A percentile compares a stretch with the other conserved stretches of the same genome.
These are phyloP conservation scores for Candida buenavistaensis DNA, from an alignment of 1,139 yeast genomes.

Conservation along the genomic window DNA sequence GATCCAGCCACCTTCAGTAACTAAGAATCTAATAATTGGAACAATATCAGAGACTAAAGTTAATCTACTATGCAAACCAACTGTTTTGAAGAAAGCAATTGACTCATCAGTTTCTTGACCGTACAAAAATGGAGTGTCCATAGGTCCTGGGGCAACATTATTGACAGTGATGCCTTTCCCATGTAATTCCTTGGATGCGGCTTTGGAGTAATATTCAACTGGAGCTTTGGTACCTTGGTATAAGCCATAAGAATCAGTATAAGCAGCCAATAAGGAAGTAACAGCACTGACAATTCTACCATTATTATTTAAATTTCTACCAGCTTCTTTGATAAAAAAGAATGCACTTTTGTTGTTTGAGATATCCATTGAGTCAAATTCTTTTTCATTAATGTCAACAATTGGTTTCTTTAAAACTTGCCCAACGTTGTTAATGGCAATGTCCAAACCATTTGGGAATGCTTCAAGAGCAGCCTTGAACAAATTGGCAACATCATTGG, in stretches of 20 bases:
- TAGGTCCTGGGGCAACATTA: slow-evolving; percentile 69
- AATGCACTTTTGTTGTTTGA: slow-evolving; percentile 62
- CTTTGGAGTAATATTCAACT: slow-evolving; percentile 58
- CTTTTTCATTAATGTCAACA: slow-evolving; percentile 48
- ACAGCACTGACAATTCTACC: slow-evolving; percentile 60
- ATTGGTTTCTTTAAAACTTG: slow-evolving; percentile 63
- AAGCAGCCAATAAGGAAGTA: slow-evolving; percentile 67
- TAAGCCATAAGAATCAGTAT: slow-evolving; percentile 54
- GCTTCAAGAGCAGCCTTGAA: slow-evolving; percentile 47
- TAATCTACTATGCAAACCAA: slow-evolving; percentile 47
- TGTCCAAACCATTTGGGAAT: slow-evolving; percentile 51
- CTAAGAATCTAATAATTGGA: slow-evolving; percentile 61
- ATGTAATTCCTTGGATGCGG: slow-evolving; percentile 58
- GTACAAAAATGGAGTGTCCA: slow-evolving; percentile 70
- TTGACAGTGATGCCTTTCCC: slow-evolving; percentile 52
- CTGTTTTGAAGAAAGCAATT: slow-evolving; percentile 55
- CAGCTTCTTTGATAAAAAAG: slow-evolving; percentile 60
- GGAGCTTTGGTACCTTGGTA: slow-evolving; percentile 65
- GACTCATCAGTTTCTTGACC: slow-evolving; percentile 57
- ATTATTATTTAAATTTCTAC: slow-evolving; percentile 45
- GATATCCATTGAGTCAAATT: slow-evolving; percentile 53
- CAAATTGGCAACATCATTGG: slow-evolving; percentile 41
- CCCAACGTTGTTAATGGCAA: slow-evolving; percentile 68
- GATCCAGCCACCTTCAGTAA: slow-evolving; percentile 67
- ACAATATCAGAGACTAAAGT: slow-evolving; percentile 63